phyloP scores from a whole-genome alignment of 257 asterid species.

The Plantago ovata region DNA sequence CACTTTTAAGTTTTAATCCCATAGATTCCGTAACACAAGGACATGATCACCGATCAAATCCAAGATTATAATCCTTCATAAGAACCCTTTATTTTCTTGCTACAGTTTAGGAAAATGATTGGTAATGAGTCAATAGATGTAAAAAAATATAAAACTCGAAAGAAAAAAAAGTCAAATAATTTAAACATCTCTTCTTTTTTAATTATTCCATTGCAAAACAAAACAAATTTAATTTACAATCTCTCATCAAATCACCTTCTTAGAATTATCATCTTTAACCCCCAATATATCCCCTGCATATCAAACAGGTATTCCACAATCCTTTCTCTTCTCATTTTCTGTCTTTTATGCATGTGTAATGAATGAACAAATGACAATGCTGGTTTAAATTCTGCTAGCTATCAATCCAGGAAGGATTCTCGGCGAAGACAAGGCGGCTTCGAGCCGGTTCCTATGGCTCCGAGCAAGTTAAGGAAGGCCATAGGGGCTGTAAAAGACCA shows the following conservation, averaged over 20 bases:
- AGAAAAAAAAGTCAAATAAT: not conserved
- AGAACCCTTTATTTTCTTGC: slow-evolving; percentile 1
- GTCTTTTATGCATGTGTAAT: too few relatives aligned
- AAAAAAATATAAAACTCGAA: not conserved
- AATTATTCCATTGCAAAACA: too few relatives aligned
- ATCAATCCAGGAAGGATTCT: slow-evolving; percentile 1
- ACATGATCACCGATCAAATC: not conserved
- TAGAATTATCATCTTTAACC: too few relatives aligned
- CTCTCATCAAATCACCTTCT: too few relatives aligned
- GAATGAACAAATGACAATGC: not conserved
- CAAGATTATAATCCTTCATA: too few relatives aligned
- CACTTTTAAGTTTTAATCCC: too few relatives aligned
- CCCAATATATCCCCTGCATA: too few relatives aligned
- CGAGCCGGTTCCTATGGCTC: slow-evolving; percentile 40
- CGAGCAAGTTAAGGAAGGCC: slow-evolving; percentile 84
- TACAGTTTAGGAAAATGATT: not conserved
- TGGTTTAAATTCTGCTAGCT: not conserved
- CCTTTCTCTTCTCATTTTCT: too few relatives aligned
- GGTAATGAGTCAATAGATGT: slow-evolving; percentile 2
- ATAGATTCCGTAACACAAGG: too few relatives aligned
- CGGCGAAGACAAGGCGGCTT: not conserved
- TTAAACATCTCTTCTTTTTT: too few relatives aligned
- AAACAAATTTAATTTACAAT: too few relatives aligned
- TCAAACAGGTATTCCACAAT: not conserved
- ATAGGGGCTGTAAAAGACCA: slow-evolving; percentile 91